phyloP scores from a whole-genome alignment of 1,284 basidiomycete genomes.

The Peniophora sp. region DNA sequence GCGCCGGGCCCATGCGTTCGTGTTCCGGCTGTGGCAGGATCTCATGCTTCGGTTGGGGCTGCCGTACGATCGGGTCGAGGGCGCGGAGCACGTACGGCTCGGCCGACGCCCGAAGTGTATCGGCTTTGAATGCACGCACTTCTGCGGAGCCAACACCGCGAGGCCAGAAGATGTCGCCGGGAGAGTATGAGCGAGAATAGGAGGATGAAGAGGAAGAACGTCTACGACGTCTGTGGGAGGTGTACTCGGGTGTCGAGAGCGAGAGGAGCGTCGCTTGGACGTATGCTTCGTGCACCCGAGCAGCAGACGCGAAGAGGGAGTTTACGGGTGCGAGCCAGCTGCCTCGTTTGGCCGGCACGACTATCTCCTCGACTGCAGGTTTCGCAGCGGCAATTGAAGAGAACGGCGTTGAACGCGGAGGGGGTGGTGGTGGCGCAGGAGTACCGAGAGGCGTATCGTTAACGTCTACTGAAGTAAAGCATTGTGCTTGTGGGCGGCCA shows the following conservation, averaged over 20 bases:
- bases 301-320: neutral
- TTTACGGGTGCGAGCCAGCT: neutral
- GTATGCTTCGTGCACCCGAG: neutral
- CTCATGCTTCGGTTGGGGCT: too few species aligned
- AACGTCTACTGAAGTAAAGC: slow-evolving; percentile 10
- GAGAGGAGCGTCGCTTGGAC: neutral
- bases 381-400: neutral
- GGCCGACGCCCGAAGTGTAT: neutral
- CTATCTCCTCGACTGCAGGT: neutral
- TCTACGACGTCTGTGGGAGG: neutral
- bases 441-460: slow-evolving; percentile 8
- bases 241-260: neutral
- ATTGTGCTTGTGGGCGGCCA: slow-evolving; percentile 8
- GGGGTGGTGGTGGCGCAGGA: neutral
- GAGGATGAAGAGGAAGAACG: neutral
- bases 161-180: neutral
- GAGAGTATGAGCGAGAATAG: neutral
- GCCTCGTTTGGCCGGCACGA: neutral
- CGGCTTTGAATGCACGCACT: neutral
- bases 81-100: slow-evolving; percentile 1
- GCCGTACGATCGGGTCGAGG: neutral
- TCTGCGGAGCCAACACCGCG: neutral
- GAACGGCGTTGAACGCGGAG: neutral
- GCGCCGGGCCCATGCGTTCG: neutral
- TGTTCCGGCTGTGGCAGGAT: slow-evolving; percentile 2